phyloP scores from a whole-genome alignment of 129 eudicot genomes.

The Chrysanthemum lavandulifolium region DNA sequence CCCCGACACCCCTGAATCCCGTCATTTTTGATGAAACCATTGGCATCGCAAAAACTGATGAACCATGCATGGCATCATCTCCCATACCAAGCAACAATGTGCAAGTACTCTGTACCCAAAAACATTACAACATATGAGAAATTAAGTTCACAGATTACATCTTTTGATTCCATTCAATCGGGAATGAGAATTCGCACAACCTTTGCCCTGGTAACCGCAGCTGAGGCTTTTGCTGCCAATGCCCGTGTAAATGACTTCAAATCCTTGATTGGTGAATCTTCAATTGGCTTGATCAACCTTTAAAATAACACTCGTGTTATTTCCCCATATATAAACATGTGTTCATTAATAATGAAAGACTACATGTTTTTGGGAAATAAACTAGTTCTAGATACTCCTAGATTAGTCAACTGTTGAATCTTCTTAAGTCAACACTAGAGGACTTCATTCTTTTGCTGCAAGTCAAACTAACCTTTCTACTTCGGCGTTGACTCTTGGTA shows the following conservation, averaged over 20 bases:
- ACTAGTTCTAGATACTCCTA: not conserved
- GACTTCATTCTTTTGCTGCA: not conserved
- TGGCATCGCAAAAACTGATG: conserved; percentile 89
- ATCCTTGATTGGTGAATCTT: conserved; percentile 69
- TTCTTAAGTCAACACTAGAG: conserved; percentile 6
- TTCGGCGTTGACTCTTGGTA: conserved; percentile 47
- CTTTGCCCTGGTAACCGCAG: conserved; percentile 64
- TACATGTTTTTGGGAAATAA: conserved; percentile 14
- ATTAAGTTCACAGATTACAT: conserved; percentile 18
- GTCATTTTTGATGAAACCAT: conserved; percentile 83
- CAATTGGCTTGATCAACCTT: conserved; percentile 60
- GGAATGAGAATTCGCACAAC: conserved; percentile 28
- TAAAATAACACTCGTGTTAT: conserved; percentile 27
- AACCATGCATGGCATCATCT: conserved; percentile 78
- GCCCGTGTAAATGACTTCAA: conserved; percentile 46
- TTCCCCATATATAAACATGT: conserved; percentile 28
- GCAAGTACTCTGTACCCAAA: conserved; percentile 64
- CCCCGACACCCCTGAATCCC: conserved; percentile 66
- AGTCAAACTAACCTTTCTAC: conserved; percentile 60
- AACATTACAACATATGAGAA: not conserved
- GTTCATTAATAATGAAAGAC: conserved; percentile 9
- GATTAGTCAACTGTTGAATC: not conserved
- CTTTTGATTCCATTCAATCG: conserved; percentile 20
- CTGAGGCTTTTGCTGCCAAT: conserved; percentile 48
- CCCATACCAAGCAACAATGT: conserved; percentile 78